phyloP scores from a whole-genome alignment of 176 grass and related monocot species.

The Microstegium vimineum region DNA sequence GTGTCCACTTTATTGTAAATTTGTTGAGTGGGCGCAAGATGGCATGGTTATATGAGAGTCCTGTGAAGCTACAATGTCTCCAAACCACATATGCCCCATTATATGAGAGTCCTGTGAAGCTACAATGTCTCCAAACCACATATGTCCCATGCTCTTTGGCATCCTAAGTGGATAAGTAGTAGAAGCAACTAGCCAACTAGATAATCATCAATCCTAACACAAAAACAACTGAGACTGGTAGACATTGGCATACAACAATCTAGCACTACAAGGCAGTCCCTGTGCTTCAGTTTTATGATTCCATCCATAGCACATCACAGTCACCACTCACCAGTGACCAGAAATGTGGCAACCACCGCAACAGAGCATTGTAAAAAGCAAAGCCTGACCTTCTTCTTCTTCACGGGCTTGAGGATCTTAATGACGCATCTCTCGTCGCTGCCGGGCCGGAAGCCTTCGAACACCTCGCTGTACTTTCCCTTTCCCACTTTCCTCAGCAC shows the following conservation, averaged over 20 bases:
- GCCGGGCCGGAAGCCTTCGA: constrained; percentile 57
- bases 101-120: neutral
- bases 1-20: neutral
- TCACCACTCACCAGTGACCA: neutral
- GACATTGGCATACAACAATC: neutral
- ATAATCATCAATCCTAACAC: neutral
- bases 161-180: neutral
- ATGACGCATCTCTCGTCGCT: constrained; percentile 76
- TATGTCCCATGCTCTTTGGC: neutral
- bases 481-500: constrained; percentile 84
- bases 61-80: neutral
- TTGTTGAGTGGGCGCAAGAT: neutral
- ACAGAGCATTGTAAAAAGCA: neutral
- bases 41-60: neutral
- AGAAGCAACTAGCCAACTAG: neutral
- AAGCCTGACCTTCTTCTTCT: constrained; percentile 81
- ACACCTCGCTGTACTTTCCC: constrained; percentile 96
- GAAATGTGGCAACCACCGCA: neutral
- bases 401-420: constrained; percentile 96
- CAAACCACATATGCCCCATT: constrained; percentile 1
- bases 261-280: neutral
- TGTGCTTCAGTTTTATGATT: neutral
- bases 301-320: neutral
- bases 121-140: constrained; percentile 4
- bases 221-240: neutral